These are phyloP conservation scores for Chrysosporium queenslandicum DNA, from an alignment of 2,329 filamentous ascomycete genomes.

Conservation along the genomic window DNA sequence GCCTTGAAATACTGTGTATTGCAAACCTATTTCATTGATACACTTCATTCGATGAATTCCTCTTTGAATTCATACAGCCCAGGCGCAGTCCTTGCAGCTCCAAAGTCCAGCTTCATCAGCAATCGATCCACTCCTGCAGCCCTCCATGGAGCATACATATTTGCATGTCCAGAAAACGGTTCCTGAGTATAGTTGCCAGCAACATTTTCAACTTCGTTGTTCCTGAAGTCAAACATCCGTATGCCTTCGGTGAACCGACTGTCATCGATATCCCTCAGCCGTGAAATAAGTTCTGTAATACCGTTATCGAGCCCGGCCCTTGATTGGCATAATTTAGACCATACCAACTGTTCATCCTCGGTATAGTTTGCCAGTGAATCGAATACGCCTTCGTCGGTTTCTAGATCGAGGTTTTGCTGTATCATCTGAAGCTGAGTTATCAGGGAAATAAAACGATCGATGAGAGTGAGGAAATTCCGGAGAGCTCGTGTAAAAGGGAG, in stretches of 20 bases:
- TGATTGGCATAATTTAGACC: slow-evolving; percentile 53
- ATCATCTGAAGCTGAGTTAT: slow-evolving; percentile 65
- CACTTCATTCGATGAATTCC: slow-evolving; percentile 2
- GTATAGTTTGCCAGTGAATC: slow-evolving; percentile 62
- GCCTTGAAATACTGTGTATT: neutral
- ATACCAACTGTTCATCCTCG: slow-evolving; percentile 61
- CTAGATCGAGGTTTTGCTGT: slow-evolving; percentile 68
- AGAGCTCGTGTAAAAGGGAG: slow-evolving; percentile 32
- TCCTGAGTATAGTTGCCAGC: slow-evolving; percentile 27
- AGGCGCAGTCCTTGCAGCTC: slow-evolving; percentile 21
- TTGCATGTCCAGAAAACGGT: slow-evolving; percentile 24
- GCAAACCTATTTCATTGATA: neutral
- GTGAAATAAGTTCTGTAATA: slow-evolving; percentile 52
- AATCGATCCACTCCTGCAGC: slow-evolving; percentile 73
- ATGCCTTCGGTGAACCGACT: slow-evolving; percentile 36
- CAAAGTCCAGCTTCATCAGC: slow-evolving; percentile 78
- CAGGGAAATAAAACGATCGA: slow-evolving; percentile 73
- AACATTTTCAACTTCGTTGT: slow-evolving; percentile 26
- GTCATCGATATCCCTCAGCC: slow-evolving; percentile 52
- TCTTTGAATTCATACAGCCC: slow-evolving; percentile 10
- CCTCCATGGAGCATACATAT: slow-evolving; percentile 56
- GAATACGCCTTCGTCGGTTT: slow-evolving; percentile 70
- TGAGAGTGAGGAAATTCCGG: slow-evolving; percentile 39
- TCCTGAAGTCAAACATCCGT: slow-evolving; percentile 26
- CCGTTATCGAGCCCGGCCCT: slow-evolving; percentile 56